A percentile compares a stretch with the other conserved stretches of the same genome.
Conservation (phyloP, 805 yeast species). For the Pichia heedii region DNA sequence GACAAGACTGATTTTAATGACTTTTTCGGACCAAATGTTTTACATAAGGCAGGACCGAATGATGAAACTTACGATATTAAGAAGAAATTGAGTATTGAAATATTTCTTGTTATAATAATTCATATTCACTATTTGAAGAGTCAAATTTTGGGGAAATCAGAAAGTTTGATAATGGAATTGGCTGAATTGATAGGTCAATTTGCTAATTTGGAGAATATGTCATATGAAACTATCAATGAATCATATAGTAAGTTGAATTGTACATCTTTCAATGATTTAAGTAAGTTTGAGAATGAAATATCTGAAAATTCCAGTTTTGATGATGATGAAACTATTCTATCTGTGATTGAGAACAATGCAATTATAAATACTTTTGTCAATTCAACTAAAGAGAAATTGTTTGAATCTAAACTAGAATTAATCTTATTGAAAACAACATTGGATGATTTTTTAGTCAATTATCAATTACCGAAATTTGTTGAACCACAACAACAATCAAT, state of each 20-base stretch:
- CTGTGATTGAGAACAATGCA: background rate
- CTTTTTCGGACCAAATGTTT: constrained; percentile 10
- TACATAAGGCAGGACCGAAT: constrained; percentile 3
- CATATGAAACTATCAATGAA: background rate
- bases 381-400: background rate
- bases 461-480: background rate
- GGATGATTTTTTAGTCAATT: background rate
- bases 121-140: background rate
- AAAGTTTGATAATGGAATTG: background rate
- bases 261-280: background rate
- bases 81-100: background rate
- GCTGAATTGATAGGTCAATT: background rate
- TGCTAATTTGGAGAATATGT: background rate
- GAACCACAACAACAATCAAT: background rate
- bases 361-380: background rate
- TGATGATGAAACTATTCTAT: background rate
- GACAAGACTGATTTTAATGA: constrained; percentile 4
- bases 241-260: background rate
- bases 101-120: background rate
- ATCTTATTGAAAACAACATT: background rate
- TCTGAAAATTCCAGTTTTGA: background rate
- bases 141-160: background rate
- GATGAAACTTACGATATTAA: background rate
- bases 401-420: background rate
- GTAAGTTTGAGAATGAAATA: background rate